Percentiles rank a stretch among this genome's conserved stretches.
These are phyloP conservation scores for Eimeria sp. DNA, from an alignment of 169 alveolate species.

Conservation along the genomic window DNA sequence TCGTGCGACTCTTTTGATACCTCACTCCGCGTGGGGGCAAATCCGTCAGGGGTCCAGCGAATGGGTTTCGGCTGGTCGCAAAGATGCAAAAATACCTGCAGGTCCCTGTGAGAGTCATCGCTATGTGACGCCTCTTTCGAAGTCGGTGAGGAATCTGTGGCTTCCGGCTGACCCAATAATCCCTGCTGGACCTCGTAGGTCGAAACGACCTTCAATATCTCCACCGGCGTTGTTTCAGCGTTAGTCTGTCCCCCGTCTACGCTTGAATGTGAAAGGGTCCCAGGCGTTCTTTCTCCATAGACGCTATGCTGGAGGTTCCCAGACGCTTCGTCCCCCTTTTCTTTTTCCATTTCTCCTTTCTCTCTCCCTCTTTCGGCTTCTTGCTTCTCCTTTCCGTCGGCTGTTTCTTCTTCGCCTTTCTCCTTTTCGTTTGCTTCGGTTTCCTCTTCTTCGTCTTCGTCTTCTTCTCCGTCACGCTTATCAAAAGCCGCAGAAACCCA, in stretches of 20 bases:
- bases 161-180: neutral
- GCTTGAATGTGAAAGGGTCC: neutral
- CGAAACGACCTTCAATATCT: neutral
- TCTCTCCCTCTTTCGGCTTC: neutral
- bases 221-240: neutral
- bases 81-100: conserved; percentile 26
- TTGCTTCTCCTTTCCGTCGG: neutral
- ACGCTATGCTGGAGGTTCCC: neutral
- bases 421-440: neutral
- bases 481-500: conserved; percentile 62
- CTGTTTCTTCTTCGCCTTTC: neutral
- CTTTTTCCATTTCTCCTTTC: neutral
- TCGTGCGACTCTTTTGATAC: neutral
- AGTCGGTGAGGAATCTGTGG: neutral
- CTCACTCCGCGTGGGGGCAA: neutral
- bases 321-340: neutral
- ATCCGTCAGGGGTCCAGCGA: conserved; percentile 22
- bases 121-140: neutral
- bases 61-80: conserved; percentile 60
- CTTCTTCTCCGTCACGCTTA: neutral
- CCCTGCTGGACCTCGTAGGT: neutral
- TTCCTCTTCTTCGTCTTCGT: neutral
- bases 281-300: neutral
- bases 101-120: conserved; percentile 5
- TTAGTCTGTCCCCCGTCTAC: neutral